Evolutionary conservation across 2,329 filamentous ascomycete species (phyloP).

Genomic region (Claviceps sp.): DNA sequence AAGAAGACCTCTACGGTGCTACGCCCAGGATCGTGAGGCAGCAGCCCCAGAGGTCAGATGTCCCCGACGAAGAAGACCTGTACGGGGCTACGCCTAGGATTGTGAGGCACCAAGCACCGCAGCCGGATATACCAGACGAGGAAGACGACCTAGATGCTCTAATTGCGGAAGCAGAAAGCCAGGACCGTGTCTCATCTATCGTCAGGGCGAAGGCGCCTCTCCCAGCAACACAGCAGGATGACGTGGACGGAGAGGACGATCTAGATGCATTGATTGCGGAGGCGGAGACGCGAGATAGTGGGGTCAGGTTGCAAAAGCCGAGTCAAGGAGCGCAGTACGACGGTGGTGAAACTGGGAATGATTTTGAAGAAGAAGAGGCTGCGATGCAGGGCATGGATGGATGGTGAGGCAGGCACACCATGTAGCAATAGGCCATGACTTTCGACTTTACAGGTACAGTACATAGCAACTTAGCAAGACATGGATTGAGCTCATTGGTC

Average conservation of each 20-base stretch:
- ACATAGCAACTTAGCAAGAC: too few relatives aligned
- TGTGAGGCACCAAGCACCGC: too few relatives aligned
- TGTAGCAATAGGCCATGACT: neutral
- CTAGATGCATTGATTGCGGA: constrained; percentile 41
- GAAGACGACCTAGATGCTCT: constrained; percentile 39
- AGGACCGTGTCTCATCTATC: constrained; percentile 1
- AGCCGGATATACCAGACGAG: neutral
- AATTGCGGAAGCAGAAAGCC: constrained; percentile 34
- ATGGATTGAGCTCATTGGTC: too few relatives aligned
- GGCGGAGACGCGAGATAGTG: constrained; percentile 19
- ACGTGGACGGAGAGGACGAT: constrained; percentile 24
- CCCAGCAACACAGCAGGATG: neutral
- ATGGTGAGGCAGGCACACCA: constrained; percentile 16
- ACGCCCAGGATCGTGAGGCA: constrained; percentile 26
- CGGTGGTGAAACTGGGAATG: constrained; percentile 11
- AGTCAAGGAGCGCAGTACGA: constrained; percentile 4
- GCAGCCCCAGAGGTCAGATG: constrained; percentile 13
- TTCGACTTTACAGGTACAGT: too few relatives aligned
- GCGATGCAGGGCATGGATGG: constrained; percentile 53
- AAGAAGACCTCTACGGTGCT: constrained; percentile 39
- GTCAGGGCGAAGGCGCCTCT: neutral
- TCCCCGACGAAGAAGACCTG: too few relatives aligned
- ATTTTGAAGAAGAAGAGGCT: constrained; percentile 51
- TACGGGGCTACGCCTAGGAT: too few relatives aligned
- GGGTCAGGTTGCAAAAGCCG: neutral